A percentile compares a stretch with the other conserved stretches of the same genome.
Conservation (phyloP, 768 basidiomycete species). For the Gyrodon lividus region DNA sequence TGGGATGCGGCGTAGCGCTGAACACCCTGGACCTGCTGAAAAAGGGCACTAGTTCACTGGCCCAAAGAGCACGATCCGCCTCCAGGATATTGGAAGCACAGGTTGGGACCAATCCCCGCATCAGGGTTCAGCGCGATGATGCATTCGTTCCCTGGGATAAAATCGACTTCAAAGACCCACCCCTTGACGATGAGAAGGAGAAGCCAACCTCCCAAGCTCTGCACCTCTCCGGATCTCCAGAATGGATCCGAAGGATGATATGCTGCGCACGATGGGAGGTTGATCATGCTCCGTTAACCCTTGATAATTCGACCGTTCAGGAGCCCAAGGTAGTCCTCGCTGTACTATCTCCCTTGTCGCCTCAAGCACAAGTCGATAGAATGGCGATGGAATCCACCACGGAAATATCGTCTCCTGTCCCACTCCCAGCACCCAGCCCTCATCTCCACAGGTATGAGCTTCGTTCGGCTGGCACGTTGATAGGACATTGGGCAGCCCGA, state of each 20-base stretch:
- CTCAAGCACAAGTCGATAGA: slow-evolving; percentile 28
- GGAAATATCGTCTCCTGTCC: slow-evolving; percentile 51
- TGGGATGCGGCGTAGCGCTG: slow-evolving; percentile 50
- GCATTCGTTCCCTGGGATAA: slow-evolving; percentile 82
- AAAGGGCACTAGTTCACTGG: slow-evolving; percentile 78
- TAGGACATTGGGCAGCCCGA: slow-evolving; percentile 64
- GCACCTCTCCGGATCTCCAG: slow-evolving; percentile 51
- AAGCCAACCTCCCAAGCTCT: slow-evolving; percentile 22
- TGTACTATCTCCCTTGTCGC: slow-evolving; percentile 39
- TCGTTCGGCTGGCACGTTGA: slow-evolving; percentile 60
- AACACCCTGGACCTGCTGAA: slow-evolving; percentile 92
- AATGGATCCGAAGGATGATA: slow-evolving; percentile 83
- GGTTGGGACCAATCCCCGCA: slow-evolving; percentile 79
- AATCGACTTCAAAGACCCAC: slow-evolving; percentile 51
- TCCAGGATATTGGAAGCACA: slow-evolving; percentile 87
- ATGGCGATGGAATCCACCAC: slow-evolving; percentile 13
- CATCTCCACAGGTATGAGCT: slow-evolving; percentile 60
- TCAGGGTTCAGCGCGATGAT: slow-evolving; percentile 78
- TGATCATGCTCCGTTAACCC: slow-evolving; percentile 45
- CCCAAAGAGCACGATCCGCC: slow-evolving; percentile 81
- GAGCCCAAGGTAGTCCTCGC: slow-evolving; percentile 62
- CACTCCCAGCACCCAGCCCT: slow-evolving; percentile 58
- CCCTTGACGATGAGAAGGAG: slow-evolving; percentile 23
- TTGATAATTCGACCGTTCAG: slow-evolving; percentile 18
- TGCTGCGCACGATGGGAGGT: slow-evolving; percentile 80